These are phyloP conservation scores for Allomyces macrogynus DNA, from an alignment of 192 early-diverging fungal genomes.

Conservation along the genomic window DNA sequence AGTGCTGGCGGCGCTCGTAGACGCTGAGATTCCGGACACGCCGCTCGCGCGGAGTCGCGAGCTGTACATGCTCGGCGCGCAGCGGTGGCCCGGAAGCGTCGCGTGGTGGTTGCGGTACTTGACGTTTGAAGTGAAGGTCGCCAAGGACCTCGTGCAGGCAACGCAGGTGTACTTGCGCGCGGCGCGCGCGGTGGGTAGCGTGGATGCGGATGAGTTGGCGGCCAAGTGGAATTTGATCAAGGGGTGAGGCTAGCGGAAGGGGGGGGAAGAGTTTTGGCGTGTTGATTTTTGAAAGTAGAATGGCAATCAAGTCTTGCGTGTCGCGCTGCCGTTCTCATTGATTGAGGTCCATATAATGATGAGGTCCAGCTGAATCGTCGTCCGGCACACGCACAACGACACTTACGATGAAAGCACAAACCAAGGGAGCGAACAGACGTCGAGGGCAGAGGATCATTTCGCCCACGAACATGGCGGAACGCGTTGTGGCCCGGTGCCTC, in stretches of 20 bases:
- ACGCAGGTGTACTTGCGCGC: neutral
- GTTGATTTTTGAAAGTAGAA: too few species aligned
- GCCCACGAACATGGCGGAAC: too few species aligned
- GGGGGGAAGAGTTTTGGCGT: too few species aligned
- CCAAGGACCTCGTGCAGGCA: neutral
- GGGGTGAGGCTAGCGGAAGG: neutral
- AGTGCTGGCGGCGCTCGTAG: neutral
- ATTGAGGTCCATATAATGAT: too few species aligned
- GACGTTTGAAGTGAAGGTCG: neutral
- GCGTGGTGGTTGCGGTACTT: neutral
- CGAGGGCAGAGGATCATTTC: too few species aligned
- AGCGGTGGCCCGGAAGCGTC: neutral
- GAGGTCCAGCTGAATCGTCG: too few species aligned
- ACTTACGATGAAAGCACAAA: too few species aligned
- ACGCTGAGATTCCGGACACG: neutral
- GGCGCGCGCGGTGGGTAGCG: neutral
- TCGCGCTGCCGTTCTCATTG: too few species aligned
- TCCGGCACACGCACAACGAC: too few species aligned
- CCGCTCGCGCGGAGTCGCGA: neutral
- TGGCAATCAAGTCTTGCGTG: too few species aligned
- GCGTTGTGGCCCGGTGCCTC: too few species aligned
- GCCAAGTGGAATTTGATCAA: neutral
- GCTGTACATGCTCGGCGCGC: neutral
- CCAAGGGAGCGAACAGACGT: too few species aligned
- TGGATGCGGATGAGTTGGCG: neutral